A percentile compares a stretch with the other conserved stretches of the same genome.
phyloP scores from a whole-genome alignment of 345 rosid genomes.

The Corymbia maculata region DNA sequence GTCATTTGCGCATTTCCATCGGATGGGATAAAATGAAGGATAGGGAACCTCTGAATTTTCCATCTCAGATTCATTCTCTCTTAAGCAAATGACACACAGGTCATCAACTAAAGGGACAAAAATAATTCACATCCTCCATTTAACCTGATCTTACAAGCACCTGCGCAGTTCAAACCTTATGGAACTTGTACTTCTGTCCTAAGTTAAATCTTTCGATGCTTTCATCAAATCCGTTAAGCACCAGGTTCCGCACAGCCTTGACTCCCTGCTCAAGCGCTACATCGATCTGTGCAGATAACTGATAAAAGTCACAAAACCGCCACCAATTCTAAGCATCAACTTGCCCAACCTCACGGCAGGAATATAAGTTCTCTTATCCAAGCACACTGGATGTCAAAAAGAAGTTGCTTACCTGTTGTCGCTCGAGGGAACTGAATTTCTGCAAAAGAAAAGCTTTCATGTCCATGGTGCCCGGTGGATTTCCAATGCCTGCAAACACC shows the following conservation, averaged over 20 bases:
- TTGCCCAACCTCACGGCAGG: neutral
- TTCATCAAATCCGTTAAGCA: constrained; percentile 48
- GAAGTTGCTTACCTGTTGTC: constrained; percentile 35
- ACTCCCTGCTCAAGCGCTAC: constrained; percentile 58
- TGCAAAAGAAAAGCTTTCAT: constrained; percentile 87
- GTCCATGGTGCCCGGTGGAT: constrained; percentile 90
- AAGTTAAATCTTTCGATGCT: constrained; percentile 57
- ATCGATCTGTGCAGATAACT: constrained; percentile 34
- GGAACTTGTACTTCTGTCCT: constrained; percentile 69
- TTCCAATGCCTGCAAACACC: constrained; percentile 61
- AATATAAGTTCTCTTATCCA: neutral
- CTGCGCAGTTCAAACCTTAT: constrained; percentile 27
- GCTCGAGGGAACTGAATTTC: constrained; percentile 64
- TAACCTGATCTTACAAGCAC: neutral
- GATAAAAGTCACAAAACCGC: neutral
- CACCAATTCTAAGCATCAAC: neutral
- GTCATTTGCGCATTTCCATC: neutral
- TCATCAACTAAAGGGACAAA: neutral
- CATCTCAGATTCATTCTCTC: neutral
- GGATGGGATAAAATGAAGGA: neutral
- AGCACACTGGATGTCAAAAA: neutral
- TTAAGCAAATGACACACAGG: neutral
- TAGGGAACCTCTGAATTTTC: neutral
- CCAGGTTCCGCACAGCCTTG: constrained; percentile 52
- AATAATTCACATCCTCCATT: neutral